Evolutionary conservation across 108 stramenopile genomes (phyloP).

Genomic region (Licmophora abbreviata): DNA sequence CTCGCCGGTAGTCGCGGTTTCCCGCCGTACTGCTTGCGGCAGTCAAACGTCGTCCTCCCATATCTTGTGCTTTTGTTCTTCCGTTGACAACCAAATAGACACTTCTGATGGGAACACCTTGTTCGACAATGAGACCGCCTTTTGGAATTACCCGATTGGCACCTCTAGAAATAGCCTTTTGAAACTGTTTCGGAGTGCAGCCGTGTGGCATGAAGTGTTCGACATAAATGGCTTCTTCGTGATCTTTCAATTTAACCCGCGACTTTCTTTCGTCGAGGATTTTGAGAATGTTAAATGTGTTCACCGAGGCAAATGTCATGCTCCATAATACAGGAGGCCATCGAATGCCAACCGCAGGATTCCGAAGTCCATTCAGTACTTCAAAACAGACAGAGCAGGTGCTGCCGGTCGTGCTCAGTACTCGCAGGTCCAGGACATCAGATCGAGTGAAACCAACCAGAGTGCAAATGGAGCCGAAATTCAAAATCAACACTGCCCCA

Average conservation of each 20-base stretch:
- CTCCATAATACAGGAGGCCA: constrained; percentile 47
- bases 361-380: constrained; percentile 4
- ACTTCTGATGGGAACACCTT: constrained; percentile 35
- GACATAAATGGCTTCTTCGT: constrained; percentile 50
- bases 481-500: constrained; percentile 46
- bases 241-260: constrained; percentile 31
- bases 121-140: constrained; percentile 36
- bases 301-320: constrained; percentile 51
- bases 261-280: constrained; percentile 62
- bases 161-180: constrained; percentile 29
- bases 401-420: constrained; percentile 44
- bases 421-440: constrained; percentile 63
- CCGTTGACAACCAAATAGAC: constrained; percentile 65
- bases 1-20: constrained; percentile 22
- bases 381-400: constrained; percentile 28
- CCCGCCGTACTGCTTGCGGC: constrained; percentile 42
- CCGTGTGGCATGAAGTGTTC: constrained; percentile 74
- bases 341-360: no score
- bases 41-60: constrained; percentile 58
- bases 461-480: constrained; percentile 64
- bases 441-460: constrained; percentile 64
- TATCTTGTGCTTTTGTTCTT: constrained; percentile 39
- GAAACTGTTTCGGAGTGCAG: constrained; percentile 79
- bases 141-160: constrained; percentile 22
- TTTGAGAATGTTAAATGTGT: constrained; percentile 46